Percentiles rank a stretch among this genome's conserved stretches.
Evolutionary conservation across 176 grass and related monocot species (phyloP).

Genomic region (Panicum miliaceum): DNA sequence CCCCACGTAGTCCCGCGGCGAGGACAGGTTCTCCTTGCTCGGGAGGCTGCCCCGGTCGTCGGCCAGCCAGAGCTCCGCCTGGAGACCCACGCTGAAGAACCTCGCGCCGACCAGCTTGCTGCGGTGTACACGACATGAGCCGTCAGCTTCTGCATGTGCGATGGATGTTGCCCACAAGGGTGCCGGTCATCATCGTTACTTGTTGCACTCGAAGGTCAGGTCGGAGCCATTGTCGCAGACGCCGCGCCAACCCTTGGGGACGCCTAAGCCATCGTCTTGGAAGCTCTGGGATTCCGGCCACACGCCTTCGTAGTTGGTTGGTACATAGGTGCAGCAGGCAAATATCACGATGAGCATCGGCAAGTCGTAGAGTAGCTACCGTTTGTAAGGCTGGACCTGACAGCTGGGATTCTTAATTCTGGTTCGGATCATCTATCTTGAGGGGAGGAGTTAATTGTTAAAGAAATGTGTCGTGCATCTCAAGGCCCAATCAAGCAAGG

Average conservation of each 20-base stretch:
- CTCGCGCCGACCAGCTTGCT: constrained; percentile 79
- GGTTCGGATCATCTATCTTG: not conserved
- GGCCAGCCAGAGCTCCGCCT: not conserved
- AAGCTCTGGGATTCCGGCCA: constrained; percentile 43
- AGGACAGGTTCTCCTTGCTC: constrained; percentile 35
- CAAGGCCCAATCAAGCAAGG: not conserved
- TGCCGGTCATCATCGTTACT: no score
- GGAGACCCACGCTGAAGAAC: constrained; percentile 56
- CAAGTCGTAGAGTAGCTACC: not conserved
- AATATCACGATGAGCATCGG: not conserved
- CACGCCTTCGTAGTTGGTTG: constrained; percentile 42
- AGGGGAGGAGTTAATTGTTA: not conserved
- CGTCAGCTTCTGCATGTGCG: not conserved
- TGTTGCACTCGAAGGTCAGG: no score
- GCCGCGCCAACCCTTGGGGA: constrained; percentile 7
- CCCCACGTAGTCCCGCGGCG: constrained; percentile 62
- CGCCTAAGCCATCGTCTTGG: not conserved
- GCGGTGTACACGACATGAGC: not conserved
- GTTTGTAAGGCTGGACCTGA: not conserved
- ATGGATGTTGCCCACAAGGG: constrained; percentile 12
- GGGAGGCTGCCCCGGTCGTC: not conserved
- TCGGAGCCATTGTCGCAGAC: constrained; percentile 21
- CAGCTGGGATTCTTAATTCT: not conserved
- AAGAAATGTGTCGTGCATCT: not conserved
- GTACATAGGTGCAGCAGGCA: not conserved